Conservation (phyloP, 331 rosid genomes). For the Pyrus hybrid region DNA sequence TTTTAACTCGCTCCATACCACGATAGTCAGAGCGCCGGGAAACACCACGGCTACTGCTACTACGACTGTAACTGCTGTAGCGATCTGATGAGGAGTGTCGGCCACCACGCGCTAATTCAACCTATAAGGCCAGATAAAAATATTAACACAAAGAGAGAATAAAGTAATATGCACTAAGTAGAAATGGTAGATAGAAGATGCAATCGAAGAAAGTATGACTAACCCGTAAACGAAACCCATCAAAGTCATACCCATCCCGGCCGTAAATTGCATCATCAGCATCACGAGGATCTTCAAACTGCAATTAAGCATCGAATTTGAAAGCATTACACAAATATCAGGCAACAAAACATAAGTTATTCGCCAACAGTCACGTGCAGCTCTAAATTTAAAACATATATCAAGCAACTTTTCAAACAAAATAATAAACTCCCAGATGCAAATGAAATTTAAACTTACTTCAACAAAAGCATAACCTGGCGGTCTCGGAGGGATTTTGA, state of each 20-base stretch:
- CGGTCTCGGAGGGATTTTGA: slow-evolving; percentile 85
- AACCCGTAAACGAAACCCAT: slow-evolving; percentile 73
- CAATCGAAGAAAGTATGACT: not conserved
- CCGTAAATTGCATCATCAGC: slow-evolving; percentile 82
- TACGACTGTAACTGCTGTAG: slow-evolving; percentile 43
- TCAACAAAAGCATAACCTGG: slow-evolving; percentile 92
- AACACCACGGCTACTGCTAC: slow-evolving; percentile 60
- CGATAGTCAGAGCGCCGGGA: slow-evolving; percentile 75
- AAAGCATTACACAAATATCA: not conserved
- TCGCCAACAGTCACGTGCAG: too few relatives aligned
- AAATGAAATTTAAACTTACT: slow-evolving; percentile 28
- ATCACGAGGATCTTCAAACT: slow-evolving; percentile 89
- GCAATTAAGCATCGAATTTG: not conserved
- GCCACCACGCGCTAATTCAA: slow-evolving; percentile 81
- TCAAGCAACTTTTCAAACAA: too few relatives aligned
- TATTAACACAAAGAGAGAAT: not conserved
- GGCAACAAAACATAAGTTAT: not conserved
- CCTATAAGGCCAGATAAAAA: slow-evolving; percentile 31
- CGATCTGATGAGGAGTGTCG: slow-evolving; percentile 56
- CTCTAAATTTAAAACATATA: too few relatives aligned
- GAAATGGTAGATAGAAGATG: not conserved
- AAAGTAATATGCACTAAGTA: not conserved
- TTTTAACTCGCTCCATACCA: slow-evolving; percentile 38
- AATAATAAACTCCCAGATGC: too few relatives aligned
- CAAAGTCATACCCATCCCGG: slow-evolving; percentile 80